Evolutionary conservation across 2,329 filamentous ascomycete species (phyloP).

Genomic region (Scytalidium sp.): DNA sequence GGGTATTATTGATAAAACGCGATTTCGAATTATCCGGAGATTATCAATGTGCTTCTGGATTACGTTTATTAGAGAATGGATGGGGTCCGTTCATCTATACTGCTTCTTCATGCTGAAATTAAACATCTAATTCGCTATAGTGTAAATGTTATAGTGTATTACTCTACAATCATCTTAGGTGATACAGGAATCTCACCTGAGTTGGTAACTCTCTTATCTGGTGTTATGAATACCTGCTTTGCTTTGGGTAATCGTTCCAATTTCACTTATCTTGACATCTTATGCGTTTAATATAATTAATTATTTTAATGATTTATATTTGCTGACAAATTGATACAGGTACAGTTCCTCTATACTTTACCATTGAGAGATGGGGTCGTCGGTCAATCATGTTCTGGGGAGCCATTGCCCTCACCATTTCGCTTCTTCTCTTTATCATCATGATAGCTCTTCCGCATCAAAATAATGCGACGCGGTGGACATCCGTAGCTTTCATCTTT

Average conservation of each 20-base stretch:
- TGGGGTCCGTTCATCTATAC: slow-evolving; percentile 1
- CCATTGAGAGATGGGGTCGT: slow-evolving; percentile 29
- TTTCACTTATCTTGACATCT: too few relatives aligned
- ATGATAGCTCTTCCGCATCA: slow-evolving; percentile 8
- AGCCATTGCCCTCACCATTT: slow-evolving; percentile 4
- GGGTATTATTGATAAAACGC: too few relatives aligned
- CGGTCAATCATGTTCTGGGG: slow-evolving; percentile 16
- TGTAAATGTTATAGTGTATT: slow-evolving; percentile 31
- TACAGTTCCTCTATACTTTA: slow-evolving; percentile 21
- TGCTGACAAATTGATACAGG: neutral
- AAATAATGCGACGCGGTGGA: slow-evolving; percentile 3
- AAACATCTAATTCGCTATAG: slow-evolving; percentile 8
- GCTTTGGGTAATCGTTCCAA: slow-evolving; percentile 11
- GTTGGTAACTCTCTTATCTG: slow-evolving; percentile 21
- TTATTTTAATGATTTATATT: too few relatives aligned
- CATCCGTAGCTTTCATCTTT: neutral
- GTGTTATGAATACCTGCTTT: slow-evolving; percentile 25
- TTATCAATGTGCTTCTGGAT: slow-evolving; percentile 35
- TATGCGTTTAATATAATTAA: too few relatives aligned
- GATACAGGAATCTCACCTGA: slow-evolving; percentile 24
- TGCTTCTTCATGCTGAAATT: too few relatives aligned
- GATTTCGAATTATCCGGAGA: slow-evolving; percentile 30
- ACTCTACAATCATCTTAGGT: slow-evolving; percentile 26
- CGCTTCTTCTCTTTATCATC: slow-evolving; percentile 2
- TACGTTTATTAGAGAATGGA: slow-evolving; percentile 13